Evolutionary conservation across 2,329 filamentous ascomycete genomes (phyloP), one percentile per base, ranked within the genome.

Genomic region (Chrysoporthe puriensis): DNA sequence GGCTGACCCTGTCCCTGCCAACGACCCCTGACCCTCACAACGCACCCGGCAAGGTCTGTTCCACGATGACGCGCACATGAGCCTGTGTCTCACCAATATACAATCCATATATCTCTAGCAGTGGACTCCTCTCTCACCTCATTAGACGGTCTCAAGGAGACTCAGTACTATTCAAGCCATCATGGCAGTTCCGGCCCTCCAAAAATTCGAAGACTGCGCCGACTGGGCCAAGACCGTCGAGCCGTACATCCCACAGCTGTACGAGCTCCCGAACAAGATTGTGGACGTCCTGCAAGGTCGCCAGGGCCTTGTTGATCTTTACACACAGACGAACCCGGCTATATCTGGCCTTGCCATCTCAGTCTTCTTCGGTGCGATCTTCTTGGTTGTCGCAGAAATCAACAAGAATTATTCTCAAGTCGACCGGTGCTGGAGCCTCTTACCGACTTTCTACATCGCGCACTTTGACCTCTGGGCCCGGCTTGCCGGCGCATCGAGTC

Each of bases 351-450:
- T 96, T 71, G 90, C 88, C 0, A 86, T 92, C 64, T 91, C 92
- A 2, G 73, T 97, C 21, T 84, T 88, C 52, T 78, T 97, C n/a
- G 88, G 88, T 1, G 85, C 85, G 5, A 74, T 96, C 40, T 91
- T 96, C 74, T 82, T 97, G 34, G 75, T 95, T 43, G 82, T 89
- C 5, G 92, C 94, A 0, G 95, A 98, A 79, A 80, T 93, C 81
- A 98, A 96, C 80, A 87, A 86, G 75, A 99, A 99, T 79, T 97
- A 94, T 78, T 97, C 94, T n/a, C 96, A 99, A 80, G 90, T 99
- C 54, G 96, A 99, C 78, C 89, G 96, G 61, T 81, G 91, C 73
- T 99, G 96, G 96, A 96, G 93, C 76, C 84, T 99, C 69, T 81
- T 99, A 62, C 96, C 96, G 1, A 90, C 92, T 8, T 75, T 97